phyloP scores from a whole-genome alignment of 495 filamentous ascomycete species.

The Aspergillus carlsbadensis region DNA sequence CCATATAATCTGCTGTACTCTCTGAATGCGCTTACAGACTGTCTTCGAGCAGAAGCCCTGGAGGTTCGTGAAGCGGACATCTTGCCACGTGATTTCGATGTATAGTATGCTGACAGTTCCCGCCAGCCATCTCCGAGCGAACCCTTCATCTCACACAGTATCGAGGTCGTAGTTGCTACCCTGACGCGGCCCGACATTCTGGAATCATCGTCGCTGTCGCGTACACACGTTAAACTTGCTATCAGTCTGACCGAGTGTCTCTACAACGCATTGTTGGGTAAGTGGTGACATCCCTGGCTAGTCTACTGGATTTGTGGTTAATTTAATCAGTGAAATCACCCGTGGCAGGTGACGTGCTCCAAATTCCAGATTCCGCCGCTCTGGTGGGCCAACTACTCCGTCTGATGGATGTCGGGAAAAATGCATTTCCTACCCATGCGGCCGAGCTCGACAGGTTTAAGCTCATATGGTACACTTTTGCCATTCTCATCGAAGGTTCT shows the following conservation, averaged over 20 bases:
- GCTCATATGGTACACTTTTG: constrained; percentile 56
- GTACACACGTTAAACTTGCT: constrained; percentile 30
- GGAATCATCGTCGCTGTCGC: constrained; percentile 16
- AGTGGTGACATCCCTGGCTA: background rate
- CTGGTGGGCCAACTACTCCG: constrained; percentile 31
- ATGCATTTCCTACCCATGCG: constrained; percentile 1
- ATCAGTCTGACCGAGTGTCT: constrained; percentile 39
- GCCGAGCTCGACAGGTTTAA: constrained; percentile 24
- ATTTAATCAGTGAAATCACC: constrained; percentile 17
- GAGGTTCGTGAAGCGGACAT: constrained; percentile 29
- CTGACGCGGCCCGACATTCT: constrained; percentile 38
- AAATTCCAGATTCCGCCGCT: constrained; percentile 21
- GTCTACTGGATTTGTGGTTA: background rate
- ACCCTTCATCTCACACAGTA: constrained; percentile 44
- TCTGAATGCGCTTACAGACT: constrained; percentile 58
- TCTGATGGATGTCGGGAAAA: constrained; percentile 31
- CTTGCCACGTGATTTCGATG: background rate
- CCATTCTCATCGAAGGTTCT: constrained; percentile 64
- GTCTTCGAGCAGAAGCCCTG: constrained; percentile 44
- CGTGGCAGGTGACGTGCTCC: constrained; percentile 6
- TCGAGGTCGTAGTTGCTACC: constrained; percentile 38
- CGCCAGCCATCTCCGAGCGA: constrained; percentile 32
- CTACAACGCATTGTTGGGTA: constrained; percentile 28
- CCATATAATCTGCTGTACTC: constrained; percentile 78
- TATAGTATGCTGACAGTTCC: constrained; percentile 9